Percentiles rank a stretch among this genome's conserved stretches.
Evolutionary conservation across 306 rosid genomes (phyloP).

Genomic region (Gillenia trifoliata): DNA sequence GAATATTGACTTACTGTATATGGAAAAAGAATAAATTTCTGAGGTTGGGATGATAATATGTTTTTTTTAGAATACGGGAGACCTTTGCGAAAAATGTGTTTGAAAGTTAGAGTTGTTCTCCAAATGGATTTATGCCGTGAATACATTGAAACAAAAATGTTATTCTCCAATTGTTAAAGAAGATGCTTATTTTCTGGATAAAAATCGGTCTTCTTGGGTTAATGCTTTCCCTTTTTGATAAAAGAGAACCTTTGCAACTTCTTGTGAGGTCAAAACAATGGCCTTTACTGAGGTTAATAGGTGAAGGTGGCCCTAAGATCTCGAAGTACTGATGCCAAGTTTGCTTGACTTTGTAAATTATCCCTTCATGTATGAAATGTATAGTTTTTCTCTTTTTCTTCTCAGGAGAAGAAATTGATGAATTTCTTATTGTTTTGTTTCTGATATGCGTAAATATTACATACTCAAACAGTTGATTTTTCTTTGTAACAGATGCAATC

Average conservation of each 20-base stretch:
- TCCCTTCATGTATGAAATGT: neutral
- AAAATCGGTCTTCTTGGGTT: neutral
- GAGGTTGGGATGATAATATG: neutral
- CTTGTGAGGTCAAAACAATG: neutral
- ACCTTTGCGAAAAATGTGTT: neutral
- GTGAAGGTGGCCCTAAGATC: neutral
- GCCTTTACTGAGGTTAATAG: neutral
- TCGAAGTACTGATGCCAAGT: neutral
- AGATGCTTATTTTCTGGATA: neutral
- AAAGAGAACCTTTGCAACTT: neutral
- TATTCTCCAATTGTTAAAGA: neutral
- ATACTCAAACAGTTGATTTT: slow-evolving; percentile 8
- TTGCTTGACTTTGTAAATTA: neutral
- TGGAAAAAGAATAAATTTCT: neutral
- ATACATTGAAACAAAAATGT: neutral
- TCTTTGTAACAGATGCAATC: slow-evolving; percentile 61
- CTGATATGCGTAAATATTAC: neutral
- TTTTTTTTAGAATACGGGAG: neutral
- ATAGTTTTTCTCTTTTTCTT: neutral
- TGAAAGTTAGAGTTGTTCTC: too few species aligned
- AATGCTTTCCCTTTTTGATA: neutral
- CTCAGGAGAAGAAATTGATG: neutral
- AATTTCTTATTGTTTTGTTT: neutral
- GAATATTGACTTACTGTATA: neutral
- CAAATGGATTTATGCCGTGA: neutral